phyloP scores from a whole-genome alignment of 208 protist genomes.

The Acanthamoeba healyi region DNA sequence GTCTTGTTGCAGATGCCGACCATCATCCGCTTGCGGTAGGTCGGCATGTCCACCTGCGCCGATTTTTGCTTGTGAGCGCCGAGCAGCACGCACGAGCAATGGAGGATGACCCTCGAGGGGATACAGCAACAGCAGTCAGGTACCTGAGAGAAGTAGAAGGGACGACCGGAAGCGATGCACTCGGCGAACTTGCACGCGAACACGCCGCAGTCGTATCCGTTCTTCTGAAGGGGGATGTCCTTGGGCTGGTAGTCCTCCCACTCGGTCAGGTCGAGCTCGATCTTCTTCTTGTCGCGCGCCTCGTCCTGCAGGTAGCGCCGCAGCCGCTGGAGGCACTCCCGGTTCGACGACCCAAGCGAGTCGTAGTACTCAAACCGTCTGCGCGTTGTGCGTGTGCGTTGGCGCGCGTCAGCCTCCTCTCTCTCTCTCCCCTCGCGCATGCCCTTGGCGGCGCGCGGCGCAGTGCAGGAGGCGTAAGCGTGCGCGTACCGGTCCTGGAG shows the following conservation, averaged over 20 bases:
- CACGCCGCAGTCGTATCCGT: constrained; percentile 86
- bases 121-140: too few species aligned
- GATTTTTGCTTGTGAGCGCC: too few species aligned
- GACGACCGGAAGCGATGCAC: constrained; percentile 12
- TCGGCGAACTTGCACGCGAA: constrained; percentile 85
- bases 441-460: too few species aligned
- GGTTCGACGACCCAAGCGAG: constrained; percentile 74
- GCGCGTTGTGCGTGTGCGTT: too few species aligned
- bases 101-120: too few species aligned
- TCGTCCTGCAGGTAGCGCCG: constrained; percentile 44
- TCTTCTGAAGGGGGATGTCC: constrained; percentile 82
- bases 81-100: too few species aligned
- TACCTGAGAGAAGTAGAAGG: constrained; percentile 74
- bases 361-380: constrained; percentile 89
- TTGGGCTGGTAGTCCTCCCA: constrained; percentile 70
- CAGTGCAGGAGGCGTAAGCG: neutral
- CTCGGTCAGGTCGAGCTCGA: constrained; percentile 64
- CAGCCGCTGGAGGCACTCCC: constrained; percentile 30
- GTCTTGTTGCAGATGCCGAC: too few species aligned
- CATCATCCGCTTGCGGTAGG: too few species aligned
- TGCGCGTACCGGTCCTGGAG: constrained; percentile 41
- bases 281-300: constrained; percentile 52
- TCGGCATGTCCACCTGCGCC: too few species aligned
- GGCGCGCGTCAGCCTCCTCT: too few species aligned
- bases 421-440: too few species aligned